Base-by-base conservation (phyloP, 768 basidiomycete species). In the Suillus variegatus region DNA sequence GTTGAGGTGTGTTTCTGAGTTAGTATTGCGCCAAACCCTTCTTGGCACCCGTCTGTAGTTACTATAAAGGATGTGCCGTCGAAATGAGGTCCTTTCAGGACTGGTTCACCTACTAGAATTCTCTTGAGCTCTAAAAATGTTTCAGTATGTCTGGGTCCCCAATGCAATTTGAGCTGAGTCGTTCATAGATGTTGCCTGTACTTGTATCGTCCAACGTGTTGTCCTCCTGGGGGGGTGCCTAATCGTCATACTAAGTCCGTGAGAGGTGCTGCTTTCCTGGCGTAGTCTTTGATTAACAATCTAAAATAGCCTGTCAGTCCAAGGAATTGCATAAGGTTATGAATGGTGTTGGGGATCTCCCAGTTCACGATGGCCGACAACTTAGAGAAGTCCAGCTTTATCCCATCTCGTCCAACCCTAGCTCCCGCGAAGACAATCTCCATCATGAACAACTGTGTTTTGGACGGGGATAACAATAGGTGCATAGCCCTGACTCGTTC, bases 341-440 rank as follows among this genome's bases (percentile, higher is more conserved):
- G 1, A 66, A 66, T 1, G 71, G 70, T 40, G 74, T 67, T n/a
- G 2, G 81, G 81, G 47, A 36, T 54, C 20, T 57, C 56, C 77
- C 78, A 79, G 0, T 78, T 60, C 1, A 81, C 76, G 2, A 83
- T 75, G 0, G 80, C 77, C 4, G 74, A 74, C 2, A 82, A 65
- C 66, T 83, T 83, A 2, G 72, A 43, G 3, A 69, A 65, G 67
- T 82, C 79, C 1, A 79, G 76, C 14, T 64, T 64, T 1, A 83
- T 73, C 0, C 82, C 81, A 0, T 69, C 55, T 0, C 71, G 70
- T 7, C 79, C 74, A 1, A 82, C 72, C 0, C 40, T 38, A 0
- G 74, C 76, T 0, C 81, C 80, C 2, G 76, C 78, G 61, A 82
- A 82, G 0, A 77, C 71, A 0, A 73, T 72, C 35, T 79, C 74